These are phyloP conservation scores for Malbranchea zuffiana DNA, from an alignment of 2,329 filamentous ascomycete species.

Conservation along the genomic window DNA sequence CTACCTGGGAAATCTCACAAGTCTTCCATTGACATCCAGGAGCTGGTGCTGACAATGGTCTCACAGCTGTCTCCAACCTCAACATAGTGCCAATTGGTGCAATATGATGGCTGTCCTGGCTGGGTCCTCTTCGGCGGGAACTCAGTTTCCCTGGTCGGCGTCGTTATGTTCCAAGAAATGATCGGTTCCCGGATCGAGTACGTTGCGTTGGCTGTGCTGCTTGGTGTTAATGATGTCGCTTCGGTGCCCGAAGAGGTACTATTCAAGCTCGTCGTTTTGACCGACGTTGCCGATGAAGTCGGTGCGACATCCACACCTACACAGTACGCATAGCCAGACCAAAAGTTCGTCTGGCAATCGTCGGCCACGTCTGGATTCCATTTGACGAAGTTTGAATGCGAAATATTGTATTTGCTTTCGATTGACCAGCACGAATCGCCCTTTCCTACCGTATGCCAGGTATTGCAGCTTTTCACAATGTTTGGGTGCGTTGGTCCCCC, in stretches of 20 bases:
- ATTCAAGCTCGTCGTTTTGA: neutral
- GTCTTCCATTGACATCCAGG: slow-evolving; percentile 6
- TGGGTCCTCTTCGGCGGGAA: slow-evolving; percentile 11
- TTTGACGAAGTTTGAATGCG: slow-evolving; percentile 5
- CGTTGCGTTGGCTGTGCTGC: slow-evolving; percentile 3
- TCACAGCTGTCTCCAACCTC: slow-evolving; percentile 6
- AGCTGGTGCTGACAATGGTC: slow-evolving; percentile 1
- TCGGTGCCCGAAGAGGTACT: neutral
- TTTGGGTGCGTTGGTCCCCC: neutral
- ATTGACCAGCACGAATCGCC: slow-evolving; percentile 6
- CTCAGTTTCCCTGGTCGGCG: slow-evolving; percentile 4
- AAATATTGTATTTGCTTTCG: slow-evolving; percentile 2
- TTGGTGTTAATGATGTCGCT: neutral
- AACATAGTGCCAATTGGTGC: slow-evolving; percentile 10
- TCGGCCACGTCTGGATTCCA: slow-evolving; percentile 8
- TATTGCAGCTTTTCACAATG: slow-evolving; percentile 2
- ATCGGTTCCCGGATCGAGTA: slow-evolving; percentile 10
- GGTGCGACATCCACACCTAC: slow-evolving; percentile 5
- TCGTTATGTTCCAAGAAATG: slow-evolving; percentile 9
- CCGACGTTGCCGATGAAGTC: neutral
- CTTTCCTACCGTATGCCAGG: slow-evolving; percentile 2
- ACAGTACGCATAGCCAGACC: slow-evolving; percentile 9
- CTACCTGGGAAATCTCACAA: slow-evolving; percentile 5
- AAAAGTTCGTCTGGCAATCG: slow-evolving; percentile 6
- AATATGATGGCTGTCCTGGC: slow-evolving; percentile 9